Evolutionary conservation across 2,329 filamentous ascomycete species (phyloP).

Genomic region (Botrytis squamosa): DNA sequence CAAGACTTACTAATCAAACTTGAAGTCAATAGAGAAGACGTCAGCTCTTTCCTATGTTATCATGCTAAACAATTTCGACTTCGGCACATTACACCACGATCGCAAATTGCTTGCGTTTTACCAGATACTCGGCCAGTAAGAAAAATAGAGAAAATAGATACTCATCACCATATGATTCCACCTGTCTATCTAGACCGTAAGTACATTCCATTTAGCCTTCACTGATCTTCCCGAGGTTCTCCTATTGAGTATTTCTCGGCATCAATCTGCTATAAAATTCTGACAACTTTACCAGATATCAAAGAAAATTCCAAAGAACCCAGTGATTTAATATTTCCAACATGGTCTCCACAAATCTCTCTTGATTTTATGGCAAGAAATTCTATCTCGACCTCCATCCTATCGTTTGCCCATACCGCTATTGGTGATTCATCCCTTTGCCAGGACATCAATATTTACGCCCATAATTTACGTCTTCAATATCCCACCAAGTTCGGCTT

Average conservation of each 20-base stretch:
- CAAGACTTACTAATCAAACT: neutral
- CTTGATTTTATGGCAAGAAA: conserved; percentile 8
- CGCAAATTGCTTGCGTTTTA: neutral
- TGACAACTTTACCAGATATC: neutral
- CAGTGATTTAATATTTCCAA: neutral
- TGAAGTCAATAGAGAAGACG: conserved; percentile 15
- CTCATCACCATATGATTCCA: conserved; percentile 15
- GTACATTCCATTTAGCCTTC: neutral
- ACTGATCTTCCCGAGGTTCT: neutral
- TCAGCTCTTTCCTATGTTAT: neutral
- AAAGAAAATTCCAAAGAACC: neutral
- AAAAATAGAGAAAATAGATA: conserved; percentile 5
- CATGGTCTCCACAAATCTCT: conserved; percentile 11
- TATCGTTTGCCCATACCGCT: conserved; percentile 6
- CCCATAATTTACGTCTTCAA: neutral
- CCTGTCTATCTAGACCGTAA: conserved; percentile 9
- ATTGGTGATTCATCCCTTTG: neutral
- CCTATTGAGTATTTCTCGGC: neutral
- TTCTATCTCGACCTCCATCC: conserved; percentile 8
- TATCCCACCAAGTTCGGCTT: conserved; percentile 14
- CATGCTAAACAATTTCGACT: neutral
- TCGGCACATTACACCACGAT: neutral
- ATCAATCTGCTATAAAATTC: neutral
- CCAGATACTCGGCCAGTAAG: neutral
- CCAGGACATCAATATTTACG: conserved; percentile 1